Evolutionary conservation across 2,329 filamentous ascomycete genomes (phyloP), one percentile per base, ranked within the genome.

Genomic region (Fusarium clavum): DNA sequence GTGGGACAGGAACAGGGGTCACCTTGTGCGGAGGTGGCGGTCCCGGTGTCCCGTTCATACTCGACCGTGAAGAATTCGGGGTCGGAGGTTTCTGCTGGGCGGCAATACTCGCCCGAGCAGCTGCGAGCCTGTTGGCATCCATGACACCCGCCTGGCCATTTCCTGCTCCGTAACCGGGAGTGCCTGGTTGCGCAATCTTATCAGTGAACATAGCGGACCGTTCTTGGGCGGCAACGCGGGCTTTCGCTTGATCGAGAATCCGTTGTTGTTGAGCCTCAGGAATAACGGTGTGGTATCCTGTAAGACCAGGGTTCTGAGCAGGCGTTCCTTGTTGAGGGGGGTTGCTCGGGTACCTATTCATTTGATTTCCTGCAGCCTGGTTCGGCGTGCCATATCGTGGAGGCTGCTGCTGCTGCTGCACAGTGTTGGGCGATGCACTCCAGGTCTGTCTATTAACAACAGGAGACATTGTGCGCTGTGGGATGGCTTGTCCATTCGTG

Each of bases 201-300:
- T 82, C 80, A 22, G 78, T 78, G 59, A 82, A 82, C 61, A 81
- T 80, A 61, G 77, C 76, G 24, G 79, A 79, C 29, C 81, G 78
- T 65, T 83, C 81, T 53, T 83, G 82, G 1, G 83, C 82, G 18
- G 83, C 82, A 16, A 83, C 81, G 27, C 84, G 77, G 5, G 83
- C 84, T 57, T 84, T 83, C 10, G 85, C 83, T 74, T 86, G 84
- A 55, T 87, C 84, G 74, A 85, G 77, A 48, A 85, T 82, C 57
- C 84, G 82, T 72, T 84, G 82, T 71, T 86, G 84, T 62, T 85
- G 83, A 18, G 81, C 81, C 69, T 85, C 83, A 40, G 82, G 81
- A 73, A 85, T 84, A 48, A 85, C 83, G 8, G 83, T 85, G 48
- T 84, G 82, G 61, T 85, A 86, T 32, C 84, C 84, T 5, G 82